Evolutionary conservation across 2,329 filamentous ascomycete genomes (phyloP), one percentile per base, ranked within the genome.

Genomic region (Trichoderma polysporum): DNA sequence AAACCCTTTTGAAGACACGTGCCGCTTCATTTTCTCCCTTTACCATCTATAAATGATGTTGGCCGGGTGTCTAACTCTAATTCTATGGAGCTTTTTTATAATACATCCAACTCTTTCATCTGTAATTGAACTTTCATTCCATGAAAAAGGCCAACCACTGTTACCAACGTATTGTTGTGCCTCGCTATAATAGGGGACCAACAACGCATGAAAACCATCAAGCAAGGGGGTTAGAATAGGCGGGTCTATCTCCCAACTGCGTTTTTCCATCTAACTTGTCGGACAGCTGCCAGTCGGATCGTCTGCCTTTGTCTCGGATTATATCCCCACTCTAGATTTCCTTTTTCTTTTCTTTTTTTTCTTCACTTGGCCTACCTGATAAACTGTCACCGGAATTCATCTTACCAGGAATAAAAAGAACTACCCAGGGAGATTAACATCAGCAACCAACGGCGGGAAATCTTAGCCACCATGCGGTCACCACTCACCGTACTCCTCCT

Each of bases 401-500:
- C 25, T 39, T 9, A 35, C 41, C 7, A 22, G 13, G 3, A 19
- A 17, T 5, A 35, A 52, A 9, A 1, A 41, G 3, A 39, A 15
- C 13, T 27, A 22, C 22, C 10, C 12, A 0, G 0, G 12, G 13
- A 49, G 13, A 6, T 5, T 27, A 50, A 6, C 22, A 13, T 15
- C 5, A 31, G 15, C 33, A 39, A 15, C 33, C n/a, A 53, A 29
- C 47, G 31, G 13, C 49, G 35, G 22, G 47, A 41, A 15, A 6
- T 37, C 19, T 19, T 39, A n/a, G n/a, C 10, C 25, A 45, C 10
- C 29, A 62, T 62, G 59, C 19, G 50, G 59, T 19, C 49, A 8
- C 29, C 27, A 7, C 57, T 61, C 27, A 22, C 39, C 73, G 69
- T 72, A 27, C 41, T 59, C 15, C 31, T 66, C 45, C n/a, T 41